phyloP scores from a whole-genome alignment of 208 protist genomes.

The Strigomonas oncopelti region DNA sequence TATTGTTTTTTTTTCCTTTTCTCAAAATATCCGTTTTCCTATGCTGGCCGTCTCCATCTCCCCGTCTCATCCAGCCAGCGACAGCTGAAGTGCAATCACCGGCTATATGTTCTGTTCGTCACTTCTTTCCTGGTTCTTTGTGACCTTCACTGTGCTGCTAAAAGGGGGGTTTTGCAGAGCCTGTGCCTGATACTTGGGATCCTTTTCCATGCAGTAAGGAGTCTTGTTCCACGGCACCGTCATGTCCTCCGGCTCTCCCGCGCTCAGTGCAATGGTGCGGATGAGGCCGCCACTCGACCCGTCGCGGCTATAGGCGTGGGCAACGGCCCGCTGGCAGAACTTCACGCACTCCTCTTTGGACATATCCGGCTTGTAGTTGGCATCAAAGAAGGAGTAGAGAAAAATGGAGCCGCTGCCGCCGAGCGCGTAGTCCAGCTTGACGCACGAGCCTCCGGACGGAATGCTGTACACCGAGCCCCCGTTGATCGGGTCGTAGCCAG shows the following conservation, averaged over 20 bases:
- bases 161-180: conserved; percentile 70
- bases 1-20: conserved; percentile 7
- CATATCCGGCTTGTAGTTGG: conserved; percentile 96
- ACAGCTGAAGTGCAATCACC: background rate
- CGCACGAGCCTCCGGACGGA: conserved; percentile 90
- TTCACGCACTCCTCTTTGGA: conserved; percentile 93
- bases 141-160: conserved; percentile 76
- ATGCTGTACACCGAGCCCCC: conserved; percentile 97
- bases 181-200: conserved; percentile 73
- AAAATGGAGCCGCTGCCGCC: conserved; percentile 97
- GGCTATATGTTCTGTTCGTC: background rate
- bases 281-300: conserved; percentile 98
- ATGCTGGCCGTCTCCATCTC: no score
- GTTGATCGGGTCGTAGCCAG: conserved; percentile 95
- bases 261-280: conserved; percentile 88
- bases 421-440: conserved; percentile 93
- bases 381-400: conserved; percentile 98
- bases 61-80: no score
- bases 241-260: conserved; percentile 70
- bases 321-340: conserved; percentile 94
- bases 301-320: conserved; percentile 97
- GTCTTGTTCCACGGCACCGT: conserved; percentile 82
- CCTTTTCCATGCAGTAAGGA: conserved; percentile 89
- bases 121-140: conserved; percentile 37
- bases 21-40: no score